These are phyloP conservation scores for Fragilariopsis cylindrus DNA, from an alignment of 108 stramenopile genomes.

Conservation along the genomic window DNA sequence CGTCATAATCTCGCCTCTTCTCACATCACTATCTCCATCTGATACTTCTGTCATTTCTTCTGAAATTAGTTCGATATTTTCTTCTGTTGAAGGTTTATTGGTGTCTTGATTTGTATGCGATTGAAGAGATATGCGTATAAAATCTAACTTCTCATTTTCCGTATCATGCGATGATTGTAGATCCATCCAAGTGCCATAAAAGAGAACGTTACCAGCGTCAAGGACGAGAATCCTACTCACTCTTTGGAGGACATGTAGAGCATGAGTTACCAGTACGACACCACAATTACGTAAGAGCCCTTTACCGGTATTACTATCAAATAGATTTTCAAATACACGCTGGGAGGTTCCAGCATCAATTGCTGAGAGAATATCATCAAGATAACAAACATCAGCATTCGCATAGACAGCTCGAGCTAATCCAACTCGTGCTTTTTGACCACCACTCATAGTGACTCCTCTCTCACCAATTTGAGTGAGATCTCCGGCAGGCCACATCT, in stretches of 20 bases:
- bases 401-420: slow-evolving; percentile 61
- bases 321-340: slow-evolving; percentile 73
- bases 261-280: slow-evolving; percentile 87
- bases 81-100: too few relatives aligned
- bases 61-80: too few relatives aligned
- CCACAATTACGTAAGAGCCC: slow-evolving; percentile 45
- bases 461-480: slow-evolving; percentile 83
- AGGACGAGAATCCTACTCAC: slow-evolving; percentile 60
- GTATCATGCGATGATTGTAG: slow-evolving; percentile 61
- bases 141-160: not conserved
- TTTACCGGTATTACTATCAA: slow-evolving; percentile 50
- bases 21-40: too few relatives aligned
- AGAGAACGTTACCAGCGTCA: slow-evolving; percentile 25
- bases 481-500: slow-evolving; percentile 65
- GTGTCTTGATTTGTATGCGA: too few relatives aligned
- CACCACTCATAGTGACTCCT: slow-evolving; percentile 89
- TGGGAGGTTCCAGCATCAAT: slow-evolving; percentile 88
- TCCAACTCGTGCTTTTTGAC: slow-evolving; percentile 86
- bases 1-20: too few relatives aligned
- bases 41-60: too few relatives aligned
- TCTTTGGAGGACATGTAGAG: slow-evolving; percentile 76
- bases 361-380: slow-evolving; percentile 91
- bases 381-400: slow-evolving; percentile 65
- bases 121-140: too few relatives aligned
- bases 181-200: slow-evolving; percentile 51